phyloP scores from a whole-genome alignment of 129 eudicot genomes.

The Logfia minima region DNA sequence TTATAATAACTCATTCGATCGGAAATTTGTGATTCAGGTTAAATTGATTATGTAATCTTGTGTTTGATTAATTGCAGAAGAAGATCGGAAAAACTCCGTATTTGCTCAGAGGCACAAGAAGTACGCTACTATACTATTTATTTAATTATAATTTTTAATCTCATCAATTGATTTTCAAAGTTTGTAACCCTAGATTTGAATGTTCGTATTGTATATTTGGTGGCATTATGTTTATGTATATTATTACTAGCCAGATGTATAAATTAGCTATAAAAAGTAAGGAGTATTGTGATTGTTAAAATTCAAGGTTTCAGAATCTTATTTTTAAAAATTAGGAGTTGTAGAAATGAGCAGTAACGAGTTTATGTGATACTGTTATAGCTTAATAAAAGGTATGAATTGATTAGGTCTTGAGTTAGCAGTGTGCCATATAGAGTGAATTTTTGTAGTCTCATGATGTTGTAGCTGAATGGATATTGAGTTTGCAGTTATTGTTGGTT shows the following conservation, averaged over 20 bases:
- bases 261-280: not conserved
- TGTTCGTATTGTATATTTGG: not conserved
- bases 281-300: not conserved
- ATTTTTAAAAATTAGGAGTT: slow-evolving; percentile 11
- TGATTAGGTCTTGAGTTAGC: slow-evolving; percentile 5
- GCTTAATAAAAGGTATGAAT: slow-evolving; percentile 2
- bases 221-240: not conserved
- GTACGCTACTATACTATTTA: slow-evolving; percentile 15
- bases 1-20: slow-evolving; percentile 9
- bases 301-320: not conserved
- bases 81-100: slow-evolving; percentile 64
- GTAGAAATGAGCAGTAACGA: not conserved
- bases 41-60: not conserved
- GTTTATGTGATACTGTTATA: not conserved
- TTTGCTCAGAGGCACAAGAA: slow-evolving; percentile 72
- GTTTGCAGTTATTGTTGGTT: not conserved
- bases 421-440: not conserved
- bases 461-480: slow-evolving; percentile 7
- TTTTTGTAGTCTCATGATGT: not conserved
- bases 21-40: not conserved
- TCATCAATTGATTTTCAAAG: slow-evolving; percentile 1
- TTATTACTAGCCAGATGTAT: not conserved
- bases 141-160: not conserved
- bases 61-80: slow-evolving; percentile 40
- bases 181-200: slow-evolving; percentile 28